These are phyloP conservation scores for Botrytis tulipae DNA, from an alignment of 2,329 filamentous ascomycete species.

Conservation along the genomic window DNA sequence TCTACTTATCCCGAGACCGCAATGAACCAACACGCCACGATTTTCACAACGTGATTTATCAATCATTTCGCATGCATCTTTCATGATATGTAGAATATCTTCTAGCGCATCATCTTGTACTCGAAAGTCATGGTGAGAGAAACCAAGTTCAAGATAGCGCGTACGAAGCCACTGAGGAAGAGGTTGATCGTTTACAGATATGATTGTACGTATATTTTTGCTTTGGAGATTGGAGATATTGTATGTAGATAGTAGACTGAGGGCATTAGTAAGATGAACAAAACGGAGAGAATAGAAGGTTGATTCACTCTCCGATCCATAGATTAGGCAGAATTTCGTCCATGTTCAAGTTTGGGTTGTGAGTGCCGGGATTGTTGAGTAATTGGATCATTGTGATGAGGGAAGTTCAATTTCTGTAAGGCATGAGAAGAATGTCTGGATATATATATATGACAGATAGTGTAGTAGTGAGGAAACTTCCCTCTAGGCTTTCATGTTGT, in stretches of 20 bases:
- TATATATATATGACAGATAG: neutral
- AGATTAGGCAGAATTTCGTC: neutral
- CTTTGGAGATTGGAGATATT: neutral
- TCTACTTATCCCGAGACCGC: constrained; percentile 6
- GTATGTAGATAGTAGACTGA: neutral
- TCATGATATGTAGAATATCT: neutral
- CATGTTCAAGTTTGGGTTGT: neutral
- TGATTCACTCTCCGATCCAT: constrained; percentile 7
- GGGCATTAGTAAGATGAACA: neutral
- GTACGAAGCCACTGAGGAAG: constrained; percentile 4
- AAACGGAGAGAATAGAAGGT: neutral
- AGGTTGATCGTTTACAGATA: neutral
- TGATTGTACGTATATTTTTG: neutral
- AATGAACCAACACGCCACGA: neutral
- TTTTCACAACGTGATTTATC: neutral
- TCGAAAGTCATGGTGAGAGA: neutral
- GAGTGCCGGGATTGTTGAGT: neutral
- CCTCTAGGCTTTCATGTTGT: neutral
- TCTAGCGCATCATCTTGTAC: constrained; percentile 3
- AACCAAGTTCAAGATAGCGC: neutral
- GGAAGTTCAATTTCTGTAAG: neutral
- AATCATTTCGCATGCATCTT: neutral
- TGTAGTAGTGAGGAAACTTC: neutral
- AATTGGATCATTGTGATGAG: neutral
- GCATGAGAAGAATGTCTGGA: fast-evolving